Conservation (phyloP, 495 filamentous ascomycete species). For the Aspergillus carlsbadensis region DNA sequence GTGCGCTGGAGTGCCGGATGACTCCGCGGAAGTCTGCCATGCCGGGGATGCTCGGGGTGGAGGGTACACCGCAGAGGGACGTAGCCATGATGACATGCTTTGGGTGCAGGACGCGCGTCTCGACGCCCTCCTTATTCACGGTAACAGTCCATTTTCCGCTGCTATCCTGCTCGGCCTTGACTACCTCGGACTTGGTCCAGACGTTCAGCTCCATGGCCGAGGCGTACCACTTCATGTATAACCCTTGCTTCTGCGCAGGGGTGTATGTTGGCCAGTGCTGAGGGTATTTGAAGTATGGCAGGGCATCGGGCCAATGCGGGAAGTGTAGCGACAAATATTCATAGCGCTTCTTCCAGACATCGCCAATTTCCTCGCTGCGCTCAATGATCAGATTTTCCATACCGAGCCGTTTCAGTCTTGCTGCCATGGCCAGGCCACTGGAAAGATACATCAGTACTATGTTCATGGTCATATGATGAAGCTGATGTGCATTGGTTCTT, state of each 20-base stretch:
- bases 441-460: not conserved
- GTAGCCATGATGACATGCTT: conserved; percentile 37
- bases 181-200: conserved; percentile 55
- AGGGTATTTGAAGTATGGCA: conserved; percentile 66
- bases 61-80: conserved; percentile 28
- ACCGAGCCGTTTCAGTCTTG: conserved; percentile 61
- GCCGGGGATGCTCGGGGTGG: not conserved
- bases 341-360: conserved; percentile 66
- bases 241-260: conserved; percentile 68
- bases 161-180: conserved; percentile 41
- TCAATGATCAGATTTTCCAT: conserved; percentile 63
- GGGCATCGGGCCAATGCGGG: conserved; percentile 64
- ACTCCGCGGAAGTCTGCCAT: conserved; percentile 2
- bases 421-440: conserved; percentile 41
- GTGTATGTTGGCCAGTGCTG: conserved; percentile 59
- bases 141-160: conserved; percentile 55
- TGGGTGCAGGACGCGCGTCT: conserved; percentile 40
- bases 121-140: conserved; percentile 42
- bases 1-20: conserved; percentile 3
- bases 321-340: conserved; percentile 60
- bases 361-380: conserved; percentile 57
- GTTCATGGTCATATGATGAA: not conserved
- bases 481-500: conserved; percentile 2
- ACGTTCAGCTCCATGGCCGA: conserved; percentile 65
- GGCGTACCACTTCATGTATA: conserved; percentile 67